A percentile compares a stretch with the other conserved stretches of the same genome.
Evolutionary conservation across 1,284 basidiomycete species (phyloP).

Genomic region (Ganoderma sp.): DNA sequence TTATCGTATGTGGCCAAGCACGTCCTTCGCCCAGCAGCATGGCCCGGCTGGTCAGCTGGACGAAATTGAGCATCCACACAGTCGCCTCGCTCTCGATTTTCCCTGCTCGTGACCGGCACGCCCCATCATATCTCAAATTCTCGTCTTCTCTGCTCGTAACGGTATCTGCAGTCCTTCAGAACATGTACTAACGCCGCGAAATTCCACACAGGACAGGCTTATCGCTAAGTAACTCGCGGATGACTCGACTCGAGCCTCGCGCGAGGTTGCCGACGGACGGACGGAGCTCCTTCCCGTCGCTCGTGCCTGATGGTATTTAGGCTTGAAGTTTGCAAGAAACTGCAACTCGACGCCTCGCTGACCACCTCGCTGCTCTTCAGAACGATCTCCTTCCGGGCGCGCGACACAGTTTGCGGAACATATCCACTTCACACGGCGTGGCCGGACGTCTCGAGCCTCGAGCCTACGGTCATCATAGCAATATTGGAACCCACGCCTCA

Average conservation of each 20-base stretch:
- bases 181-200: background rate
- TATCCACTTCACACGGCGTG: background rate
- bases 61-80: too few relatives aligned
- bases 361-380: background rate
- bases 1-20: too few relatives aligned
- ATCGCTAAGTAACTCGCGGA: background rate
- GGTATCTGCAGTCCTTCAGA: background rate
- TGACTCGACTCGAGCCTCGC: background rate
- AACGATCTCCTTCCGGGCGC: background rate
- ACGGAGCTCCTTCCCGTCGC: slow-evolving; percentile 2
- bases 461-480: background rate
- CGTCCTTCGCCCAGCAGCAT: too few relatives aligned
- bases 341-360: background rate
- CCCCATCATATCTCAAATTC: background rate
- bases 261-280: background rate
- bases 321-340: background rate
- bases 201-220: background rate
- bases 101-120: background rate
- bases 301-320: background rate
- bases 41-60: background rate
- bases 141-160: background rate
- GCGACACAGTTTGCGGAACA: background rate
- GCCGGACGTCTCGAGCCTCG: background rate
- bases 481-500: background rate
- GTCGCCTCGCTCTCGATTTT: background rate